phyloP scores from a whole-genome alignment of 257 asterid genomes.

The Verbena officinalis region DNA sequence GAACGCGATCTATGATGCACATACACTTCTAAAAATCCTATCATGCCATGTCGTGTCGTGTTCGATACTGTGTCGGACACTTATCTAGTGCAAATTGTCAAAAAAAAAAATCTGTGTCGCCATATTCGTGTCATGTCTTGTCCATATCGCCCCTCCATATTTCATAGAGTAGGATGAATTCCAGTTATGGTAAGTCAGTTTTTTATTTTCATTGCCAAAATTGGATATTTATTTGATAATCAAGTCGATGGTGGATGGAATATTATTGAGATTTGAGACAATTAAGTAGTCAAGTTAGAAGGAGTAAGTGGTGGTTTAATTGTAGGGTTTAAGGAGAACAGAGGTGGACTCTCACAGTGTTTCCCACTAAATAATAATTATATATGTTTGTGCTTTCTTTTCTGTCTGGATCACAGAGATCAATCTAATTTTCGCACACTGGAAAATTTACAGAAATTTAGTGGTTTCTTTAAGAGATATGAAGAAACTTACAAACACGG shows the following conservation, averaged over 20 bases:
- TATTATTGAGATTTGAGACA: too few relatives aligned
- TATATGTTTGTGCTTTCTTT: constrained; percentile 33
- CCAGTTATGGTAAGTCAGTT: constrained; percentile 17
- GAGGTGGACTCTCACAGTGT: constrained; percentile 45
- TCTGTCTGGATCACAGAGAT: constrained; percentile 1
- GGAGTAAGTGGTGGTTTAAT: constrained; percentile 21
- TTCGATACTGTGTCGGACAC: too few relatives aligned
- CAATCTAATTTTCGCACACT: not conserved
- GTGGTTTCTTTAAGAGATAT: not conserved
- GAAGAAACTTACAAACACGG: too few relatives aligned
- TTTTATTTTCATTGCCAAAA: not conserved
- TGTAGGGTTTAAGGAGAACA: constrained; percentile 52
- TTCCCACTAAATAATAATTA: constrained; percentile 41
- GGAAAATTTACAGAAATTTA: not conserved
- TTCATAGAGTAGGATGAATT: constrained; percentile 37
- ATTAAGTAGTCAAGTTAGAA: too few relatives aligned
- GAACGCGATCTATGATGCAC: too few relatives aligned
- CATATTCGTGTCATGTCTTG: too few relatives aligned
- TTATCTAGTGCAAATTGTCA: too few relatives aligned
- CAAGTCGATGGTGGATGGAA: constrained; percentile 16
- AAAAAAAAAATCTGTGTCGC: too few relatives aligned
- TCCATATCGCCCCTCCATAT: too few relatives aligned
- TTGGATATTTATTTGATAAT: not conserved
- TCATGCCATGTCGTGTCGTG: too few relatives aligned
- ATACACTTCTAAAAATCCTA: too few relatives aligned